Base-by-base conservation (phyloP, 2,329 filamentous ascomycete species). In the Nothophoma quercina region DNA sequence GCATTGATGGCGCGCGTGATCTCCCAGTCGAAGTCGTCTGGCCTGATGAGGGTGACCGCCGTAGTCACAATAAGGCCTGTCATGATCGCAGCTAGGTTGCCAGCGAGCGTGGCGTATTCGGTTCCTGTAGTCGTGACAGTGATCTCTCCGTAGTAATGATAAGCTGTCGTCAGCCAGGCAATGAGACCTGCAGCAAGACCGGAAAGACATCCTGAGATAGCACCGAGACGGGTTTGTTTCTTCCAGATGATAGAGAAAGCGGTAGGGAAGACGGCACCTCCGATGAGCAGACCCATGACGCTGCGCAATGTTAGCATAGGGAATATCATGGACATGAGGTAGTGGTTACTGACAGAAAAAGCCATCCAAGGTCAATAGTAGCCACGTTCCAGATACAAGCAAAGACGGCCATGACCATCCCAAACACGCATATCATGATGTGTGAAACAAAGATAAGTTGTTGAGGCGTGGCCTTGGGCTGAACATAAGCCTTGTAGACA, bases 401-500 rank as follows among this genome's bases (percentile, higher is more conserved):
- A 39, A 78, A 79, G 2, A 69, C 65, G 2, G 75, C 73, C 65
- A 77, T 74, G 2, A 69, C 67, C n/a, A 77, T 26, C 0, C 75
- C 74, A 38, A 77, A 78, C 1, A 73, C 63, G 22, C 74, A 70
- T 34, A 77, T 75, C 63, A 75, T 74, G 25, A 69, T 59, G 55
- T 78, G 74, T 5, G 72, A 75, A 15, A 76, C 67, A 43, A 70
- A 72, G n/a, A 78, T 72, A 7, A 78, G 63, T 36, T 68, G 70
- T 12, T 63, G 50, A 1, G 72, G 70, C 2, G 61, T 63, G 4
- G 75, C 74, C 5, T 69, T 66, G 0, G 75, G 74, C 23, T 73
- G 64, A 35, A 77, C 66, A 55, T 77, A 78, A 0, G 69, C 71
- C 55, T 77, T 77, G 68, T 77, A 78, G n/a, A 78, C 69, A 46